Evolutionary conservation across 768 basidiomycete genomes (phyloP).

Genomic region (Calocera viscosa): DNA sequence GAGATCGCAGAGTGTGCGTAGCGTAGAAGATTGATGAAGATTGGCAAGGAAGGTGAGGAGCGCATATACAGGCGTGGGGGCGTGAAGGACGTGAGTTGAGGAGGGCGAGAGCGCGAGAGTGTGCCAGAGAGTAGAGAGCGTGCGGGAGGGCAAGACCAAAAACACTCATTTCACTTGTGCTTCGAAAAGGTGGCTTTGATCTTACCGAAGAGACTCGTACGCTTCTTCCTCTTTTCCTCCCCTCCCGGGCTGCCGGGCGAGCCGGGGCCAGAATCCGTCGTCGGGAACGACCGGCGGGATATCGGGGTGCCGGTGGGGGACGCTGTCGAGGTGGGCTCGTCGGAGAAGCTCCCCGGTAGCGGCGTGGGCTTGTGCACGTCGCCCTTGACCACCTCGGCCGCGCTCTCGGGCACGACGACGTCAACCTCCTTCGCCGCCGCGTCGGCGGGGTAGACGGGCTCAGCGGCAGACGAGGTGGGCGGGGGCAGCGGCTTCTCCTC

Average conservation of each 20-base stretch:
- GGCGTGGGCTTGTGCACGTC: background rate
- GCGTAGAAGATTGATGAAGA: constrained; percentile 2
- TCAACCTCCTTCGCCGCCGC: background rate
- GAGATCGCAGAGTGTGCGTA: background rate
- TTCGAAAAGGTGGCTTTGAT: constrained; percentile 37
- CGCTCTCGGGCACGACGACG: background rate
- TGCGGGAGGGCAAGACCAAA: background rate
- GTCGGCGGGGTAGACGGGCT: background rate
- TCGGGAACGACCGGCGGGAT: background rate
- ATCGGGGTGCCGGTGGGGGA: background rate
- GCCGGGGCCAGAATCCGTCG: background rate
- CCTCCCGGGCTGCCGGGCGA: background rate
- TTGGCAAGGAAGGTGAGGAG: background rate
- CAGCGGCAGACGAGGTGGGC: background rate
- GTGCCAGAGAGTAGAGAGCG: background rate
- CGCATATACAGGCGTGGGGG: background rate
- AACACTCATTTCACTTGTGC: constrained; percentile 9
- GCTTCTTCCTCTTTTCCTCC: constrained; percentile 34
- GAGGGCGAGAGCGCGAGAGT: background rate
- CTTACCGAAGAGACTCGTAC: constrained; percentile 42
- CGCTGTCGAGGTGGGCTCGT: background rate
- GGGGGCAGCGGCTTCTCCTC: background rate
- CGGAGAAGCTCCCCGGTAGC: background rate
- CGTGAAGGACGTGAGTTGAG: background rate
- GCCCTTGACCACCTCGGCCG: background rate